Conservation (phyloP, 2,329 filamentous ascomycete genomes). For the Cercospora canescens region DNA sequence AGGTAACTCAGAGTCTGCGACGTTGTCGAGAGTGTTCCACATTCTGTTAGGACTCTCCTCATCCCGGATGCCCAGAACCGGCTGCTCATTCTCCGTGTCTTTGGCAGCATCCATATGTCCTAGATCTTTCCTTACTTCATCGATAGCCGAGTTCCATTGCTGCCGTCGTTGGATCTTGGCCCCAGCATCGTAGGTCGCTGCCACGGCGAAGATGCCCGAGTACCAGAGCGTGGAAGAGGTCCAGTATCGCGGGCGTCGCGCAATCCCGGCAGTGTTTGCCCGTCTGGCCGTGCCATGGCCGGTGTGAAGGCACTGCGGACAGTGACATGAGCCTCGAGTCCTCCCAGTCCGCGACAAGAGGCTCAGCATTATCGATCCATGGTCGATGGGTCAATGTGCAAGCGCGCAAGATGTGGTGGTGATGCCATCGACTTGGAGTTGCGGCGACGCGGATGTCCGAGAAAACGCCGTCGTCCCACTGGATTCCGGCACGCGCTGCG, state of each 20-base stretch:
- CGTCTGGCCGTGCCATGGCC: slow-evolving; percentile 51
- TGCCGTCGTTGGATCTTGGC: slow-evolving; percentile 59
- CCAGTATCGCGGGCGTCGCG: slow-evolving; percentile 50
- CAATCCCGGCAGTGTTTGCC: slow-evolving; percentile 52
- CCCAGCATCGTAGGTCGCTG: slow-evolving; percentile 62
- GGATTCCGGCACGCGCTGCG: neutral
- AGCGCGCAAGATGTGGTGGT: neutral
- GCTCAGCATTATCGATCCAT: slow-evolving; percentile 58
- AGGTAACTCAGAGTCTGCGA: neutral
- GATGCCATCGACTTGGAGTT: neutral
- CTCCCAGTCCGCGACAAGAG: slow-evolving; percentile 68
- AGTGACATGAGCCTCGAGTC: slow-evolving; percentile 62
- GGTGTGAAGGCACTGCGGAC: slow-evolving; percentile 59
- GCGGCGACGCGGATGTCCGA: slow-evolving; percentile 1
- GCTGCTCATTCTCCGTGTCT: slow-evolving; percentile 1
- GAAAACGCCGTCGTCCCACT: slow-evolving; percentile 1
- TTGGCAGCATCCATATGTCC: slow-evolving; percentile 19
- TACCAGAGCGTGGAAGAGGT: slow-evolving; percentile 65
- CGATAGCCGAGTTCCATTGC: slow-evolving; percentile 63
- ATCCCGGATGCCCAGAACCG: neutral
- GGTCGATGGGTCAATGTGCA: neutral
- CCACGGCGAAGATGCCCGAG: slow-evolving; percentile 66
- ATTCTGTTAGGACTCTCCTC: no score
- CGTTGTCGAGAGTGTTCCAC: no score
- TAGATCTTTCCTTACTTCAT: slow-evolving; percentile 54